A percentile compares a stretch with the other conserved stretches of the same genome.
Evolutionary conservation across 2,329 filamentous ascomycete species (phyloP).

Genomic region (Trichoderma pleuroti): DNA sequence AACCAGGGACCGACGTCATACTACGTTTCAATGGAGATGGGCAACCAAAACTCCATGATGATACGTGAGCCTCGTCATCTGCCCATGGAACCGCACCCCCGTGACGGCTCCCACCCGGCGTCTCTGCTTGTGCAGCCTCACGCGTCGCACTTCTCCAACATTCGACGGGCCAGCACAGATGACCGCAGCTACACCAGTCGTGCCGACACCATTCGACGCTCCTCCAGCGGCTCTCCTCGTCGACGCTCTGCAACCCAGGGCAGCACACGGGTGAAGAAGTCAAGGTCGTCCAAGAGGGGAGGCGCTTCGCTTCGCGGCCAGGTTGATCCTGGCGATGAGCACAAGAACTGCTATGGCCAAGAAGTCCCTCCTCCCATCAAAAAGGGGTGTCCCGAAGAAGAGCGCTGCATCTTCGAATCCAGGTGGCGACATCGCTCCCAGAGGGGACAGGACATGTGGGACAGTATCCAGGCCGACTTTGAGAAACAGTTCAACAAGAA

Average conservation of each 20-base stretch:
- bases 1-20: constrained; percentile 29
- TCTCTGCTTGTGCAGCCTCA: constrained; percentile 28
- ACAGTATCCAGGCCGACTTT: constrained; percentile 47
- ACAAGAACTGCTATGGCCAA: constrained; percentile 35
- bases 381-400: constrained; percentile 44
- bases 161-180: constrained; percentile 27
- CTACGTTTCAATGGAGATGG: constrained; percentile 26
- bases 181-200: constrained; percentile 17
- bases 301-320: constrained; percentile 14
- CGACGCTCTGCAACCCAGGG: constrained; percentile 24
- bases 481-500: constrained; percentile 33
- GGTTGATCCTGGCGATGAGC: constrained; percentile 29
- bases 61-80: constrained; percentile 24
- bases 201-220: constrained; percentile 20
- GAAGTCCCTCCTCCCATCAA: constrained; percentile 40
- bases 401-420: constrained; percentile 49
- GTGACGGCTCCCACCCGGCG: constrained; percentile 20
- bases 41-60: constrained; percentile 28
- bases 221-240: constrained; percentile 29
- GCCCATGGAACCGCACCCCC: constrained; percentile 27
- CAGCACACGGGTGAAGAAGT: constrained; percentile 30
- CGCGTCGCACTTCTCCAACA: constrained; percentile 22
- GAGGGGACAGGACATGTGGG: constrained; percentile 59
- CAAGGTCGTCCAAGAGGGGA: constrained; percentile 18
- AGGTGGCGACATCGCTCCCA: constrained; percentile 43